Base-by-base conservation (phyloP, 2,329 filamentous ascomycete genomes). In the Aureobasidium sp. region DNA sequence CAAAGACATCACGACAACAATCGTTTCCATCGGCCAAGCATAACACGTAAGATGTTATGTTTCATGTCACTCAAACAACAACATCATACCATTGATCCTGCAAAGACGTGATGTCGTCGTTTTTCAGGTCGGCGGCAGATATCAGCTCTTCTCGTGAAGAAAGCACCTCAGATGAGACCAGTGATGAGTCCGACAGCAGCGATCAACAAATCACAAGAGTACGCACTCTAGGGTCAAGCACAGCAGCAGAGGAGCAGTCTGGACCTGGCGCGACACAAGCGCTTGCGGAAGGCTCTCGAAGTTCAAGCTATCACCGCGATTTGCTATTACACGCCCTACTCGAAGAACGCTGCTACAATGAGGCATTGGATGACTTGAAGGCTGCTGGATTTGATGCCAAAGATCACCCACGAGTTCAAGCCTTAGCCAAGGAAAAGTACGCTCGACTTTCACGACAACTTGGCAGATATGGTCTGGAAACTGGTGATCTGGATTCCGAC, bases 301-400 rank as follows among this genome's bases (percentile, higher is more conserved):
- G 44, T 45, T 60, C 49, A n/a, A 63, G 53, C 42, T 59, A 63
- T 29, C 65, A 68, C 25, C 64, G 67, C 37, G 73, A 78, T 59
- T 65, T 77, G 13, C 64, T 79, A 11, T 64, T 80, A 6, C 77
- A 79, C 65, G 73, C 78, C 2, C 64, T 80, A 27, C 68, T 80
- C 1, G 78, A 80, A 66, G 74, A 78, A 48, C 73, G 75, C 58
- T 75, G 75, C 39, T 64, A 75, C 11, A 69, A 68, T 32, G 70
- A 77, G 54, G 75, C 75, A 11, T 69, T 75, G 39, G 67, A 72
- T 21, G 69, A 74, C 53, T 65, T 76, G 32, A 71, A 69, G 8
- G 59, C 48, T 11, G 44, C 42, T 8, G 61, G 25, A 34, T 70
- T 70, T 50, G 67, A 67, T 34, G 54, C 42, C 1, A 66, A 65